A percentile compares a stretch with the other conserved stretches of the same genome.
These are phyloP conservation scores for Didymella glomerata DNA, from an alignment of 2,329 filamentous ascomycete genomes.

Conservation along the genomic window DNA sequence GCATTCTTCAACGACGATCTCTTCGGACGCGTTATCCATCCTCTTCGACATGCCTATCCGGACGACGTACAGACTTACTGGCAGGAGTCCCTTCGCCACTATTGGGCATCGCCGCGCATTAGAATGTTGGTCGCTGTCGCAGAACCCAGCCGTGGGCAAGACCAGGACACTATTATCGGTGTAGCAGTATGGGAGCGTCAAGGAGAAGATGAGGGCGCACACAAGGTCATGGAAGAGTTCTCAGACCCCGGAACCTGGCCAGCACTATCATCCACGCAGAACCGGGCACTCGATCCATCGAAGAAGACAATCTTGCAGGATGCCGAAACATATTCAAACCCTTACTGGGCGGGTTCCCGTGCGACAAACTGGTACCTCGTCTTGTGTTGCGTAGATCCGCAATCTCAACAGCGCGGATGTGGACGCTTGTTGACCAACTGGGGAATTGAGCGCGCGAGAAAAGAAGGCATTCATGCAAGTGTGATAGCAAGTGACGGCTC, in stretches of 20 bases:
- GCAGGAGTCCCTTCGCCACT: constrained; percentile 26
- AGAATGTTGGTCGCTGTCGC: constrained; percentile 25
- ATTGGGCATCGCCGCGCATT: constrained; percentile 26
- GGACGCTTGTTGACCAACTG: constrained; percentile 54
- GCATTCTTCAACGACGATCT: constrained; percentile 46
- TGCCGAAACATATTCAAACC: constrained; percentile 24
- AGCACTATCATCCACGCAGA: constrained; percentile 19
- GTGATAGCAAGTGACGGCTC: constrained; percentile 53
- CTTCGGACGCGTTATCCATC: constrained; percentile 41
- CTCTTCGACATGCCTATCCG: constrained; percentile 35
- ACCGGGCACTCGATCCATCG: constrained; percentile 35
- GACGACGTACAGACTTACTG: constrained; percentile 38
- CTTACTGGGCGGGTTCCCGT: constrained; percentile 35
- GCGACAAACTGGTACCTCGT: constrained; percentile 53
- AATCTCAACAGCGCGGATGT: constrained; percentile 49
- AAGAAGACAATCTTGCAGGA: constrained; percentile 25
- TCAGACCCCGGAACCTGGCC: constrained; percentile 7
- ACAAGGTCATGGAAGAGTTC: neutral
- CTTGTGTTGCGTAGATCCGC: constrained; percentile 51
- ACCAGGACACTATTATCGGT: constrained; percentile 29
- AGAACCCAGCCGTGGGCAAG: neutral
- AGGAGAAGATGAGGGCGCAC: constrained; percentile 23
- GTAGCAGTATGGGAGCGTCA: constrained; percentile 37
- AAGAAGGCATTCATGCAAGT: constrained; percentile 52
- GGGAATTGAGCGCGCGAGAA: constrained; percentile 52